Conservation (phyloP, 176 grass and related monocot species). For the Triticum turgidum region DNA sequence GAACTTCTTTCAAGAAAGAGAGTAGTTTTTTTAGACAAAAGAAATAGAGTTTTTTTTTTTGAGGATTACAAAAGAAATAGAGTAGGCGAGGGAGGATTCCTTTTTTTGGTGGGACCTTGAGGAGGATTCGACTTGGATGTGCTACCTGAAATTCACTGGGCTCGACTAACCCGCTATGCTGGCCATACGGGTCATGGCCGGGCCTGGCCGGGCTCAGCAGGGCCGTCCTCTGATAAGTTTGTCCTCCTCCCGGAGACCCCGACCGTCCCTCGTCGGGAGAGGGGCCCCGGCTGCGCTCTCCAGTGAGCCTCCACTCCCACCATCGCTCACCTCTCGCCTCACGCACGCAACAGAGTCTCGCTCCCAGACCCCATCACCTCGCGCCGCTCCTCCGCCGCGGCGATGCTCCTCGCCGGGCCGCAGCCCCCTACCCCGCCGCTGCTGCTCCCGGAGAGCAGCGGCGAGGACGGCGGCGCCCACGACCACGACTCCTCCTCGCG, state of each 20-base stretch:
- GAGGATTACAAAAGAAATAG: too few species aligned
- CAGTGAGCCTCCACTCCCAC: background rate
- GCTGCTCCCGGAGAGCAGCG: slow-evolving; percentile 68
- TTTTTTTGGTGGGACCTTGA: too few species aligned
- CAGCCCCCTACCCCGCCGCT: slow-evolving; percentile 47
- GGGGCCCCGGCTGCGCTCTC: slow-evolving; percentile 9
- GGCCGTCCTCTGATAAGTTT: background rate
- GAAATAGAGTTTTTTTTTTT: too few species aligned
- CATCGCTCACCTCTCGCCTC: slow-evolving; percentile 4
- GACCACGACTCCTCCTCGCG: slow-evolving; percentile 50
- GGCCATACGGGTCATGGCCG: background rate
- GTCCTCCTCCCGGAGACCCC: background rate
- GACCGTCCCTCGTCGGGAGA: slow-evolving; percentile 9
- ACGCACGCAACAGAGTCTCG: slow-evolving; percentile 1
- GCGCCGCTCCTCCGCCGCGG: slow-evolving; percentile 14
- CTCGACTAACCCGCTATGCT: background rate
- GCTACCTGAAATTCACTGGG: background rate
- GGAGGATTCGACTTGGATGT: background rate
- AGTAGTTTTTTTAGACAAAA: too few species aligned
- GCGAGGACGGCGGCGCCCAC: slow-evolving; percentile 57
- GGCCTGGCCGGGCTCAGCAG: background rate
- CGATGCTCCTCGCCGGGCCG: slow-evolving; percentile 59
- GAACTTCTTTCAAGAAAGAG: too few species aligned
- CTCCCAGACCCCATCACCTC: background rate
- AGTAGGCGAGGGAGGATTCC: too few species aligned